These are phyloP conservation scores for Selenicereus undatus DNA, from an alignment of 148 eudicot species.

Conservation along the genomic window DNA sequence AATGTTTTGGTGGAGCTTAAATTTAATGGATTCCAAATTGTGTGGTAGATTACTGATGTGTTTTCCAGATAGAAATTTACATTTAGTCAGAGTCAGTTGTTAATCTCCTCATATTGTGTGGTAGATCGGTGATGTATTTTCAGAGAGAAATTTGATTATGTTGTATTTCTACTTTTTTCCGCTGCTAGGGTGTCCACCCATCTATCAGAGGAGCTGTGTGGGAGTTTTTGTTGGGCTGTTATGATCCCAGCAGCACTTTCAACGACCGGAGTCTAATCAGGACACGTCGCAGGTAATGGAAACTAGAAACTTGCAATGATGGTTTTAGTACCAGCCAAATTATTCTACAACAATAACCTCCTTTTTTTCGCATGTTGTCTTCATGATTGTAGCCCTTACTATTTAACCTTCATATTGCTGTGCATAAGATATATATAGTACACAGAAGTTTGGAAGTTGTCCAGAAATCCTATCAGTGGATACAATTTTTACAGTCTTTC, in stretches of 20 bases:
- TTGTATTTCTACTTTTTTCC: slow-evolving; percentile 12
- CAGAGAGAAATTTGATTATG: background rate
- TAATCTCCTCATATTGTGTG: background rate
- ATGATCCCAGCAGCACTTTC: slow-evolving; percentile 76
- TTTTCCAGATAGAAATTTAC: too few species aligned
- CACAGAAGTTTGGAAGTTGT: background rate
- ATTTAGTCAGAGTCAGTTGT: background rate
- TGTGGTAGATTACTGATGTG: too few species aligned
- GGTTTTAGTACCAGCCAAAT: background rate
- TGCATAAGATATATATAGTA: too few species aligned
- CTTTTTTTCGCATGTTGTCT: background rate
- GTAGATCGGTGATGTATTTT: background rate
- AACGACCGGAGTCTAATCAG: slow-evolving; percentile 74
- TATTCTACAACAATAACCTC: too few species aligned
- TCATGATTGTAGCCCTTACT: slow-evolving; percentile 11
- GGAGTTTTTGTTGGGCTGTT: slow-evolving; percentile 96
- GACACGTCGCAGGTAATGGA: slow-evolving; percentile 57
- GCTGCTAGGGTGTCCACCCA: slow-evolving; percentile 84
- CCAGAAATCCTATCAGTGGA: background rate
- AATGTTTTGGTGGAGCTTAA: background rate
- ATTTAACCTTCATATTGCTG: background rate
- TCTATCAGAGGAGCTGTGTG: slow-evolving; percentile 83
- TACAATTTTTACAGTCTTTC: background rate
- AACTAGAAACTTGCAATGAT: slow-evolving; percentile 26
- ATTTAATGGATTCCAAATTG: too few species aligned